Base-by-base conservation (phyloP, 139 green algal species). In the Eudorina sp. region DNA sequence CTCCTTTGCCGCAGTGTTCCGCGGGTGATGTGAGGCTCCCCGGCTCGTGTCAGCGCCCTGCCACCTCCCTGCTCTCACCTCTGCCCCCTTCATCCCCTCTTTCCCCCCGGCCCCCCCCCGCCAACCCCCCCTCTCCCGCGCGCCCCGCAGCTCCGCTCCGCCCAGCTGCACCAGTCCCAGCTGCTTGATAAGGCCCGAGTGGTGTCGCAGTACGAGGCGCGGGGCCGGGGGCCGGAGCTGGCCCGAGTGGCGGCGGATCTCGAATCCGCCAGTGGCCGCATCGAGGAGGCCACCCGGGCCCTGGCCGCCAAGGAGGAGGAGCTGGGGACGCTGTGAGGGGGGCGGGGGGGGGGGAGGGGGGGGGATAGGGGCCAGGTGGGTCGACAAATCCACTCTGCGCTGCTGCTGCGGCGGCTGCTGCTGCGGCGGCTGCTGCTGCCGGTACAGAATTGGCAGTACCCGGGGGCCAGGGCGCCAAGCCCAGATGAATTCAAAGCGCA, bases 151-250 rank as follows among this genome's bases (percentile, higher is more conserved):
- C 66, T 90, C 34, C 68, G 58, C 8, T 43, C 84, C 9, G 85
- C 60, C 29, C 53, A 69, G 85, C 75, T 86, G 75, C 75, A 53
- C 43, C 45, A 45, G 46, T 53, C 77, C 19, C 45, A 85, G 60
- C 74, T 90, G 85, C 13, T 13, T 0, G 77, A 36, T 29, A 27
- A 41, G 46, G 38, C 53, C 8, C 78, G 46, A 7, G 46, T 34
- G 27, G 87, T 90, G 64, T 45, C 66, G 7, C 78, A 90, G 18
- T 90, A 83, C n/a, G 78, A 89, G 88, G 66, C 55, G 41, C 53
- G 43, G 11, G 80, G 72, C 23, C 51, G 70, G 21, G 80, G 55
- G 13, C n/a, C 1, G 43, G 80, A 89, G 88, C 80, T 86, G 69
- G 64, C 69, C 29, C 43, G 55, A 1, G 27, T 53, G 43, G 51